Conservation (phyloP, 164 flowering plant genomes). For the Pachysandra terminalis region DNA sequence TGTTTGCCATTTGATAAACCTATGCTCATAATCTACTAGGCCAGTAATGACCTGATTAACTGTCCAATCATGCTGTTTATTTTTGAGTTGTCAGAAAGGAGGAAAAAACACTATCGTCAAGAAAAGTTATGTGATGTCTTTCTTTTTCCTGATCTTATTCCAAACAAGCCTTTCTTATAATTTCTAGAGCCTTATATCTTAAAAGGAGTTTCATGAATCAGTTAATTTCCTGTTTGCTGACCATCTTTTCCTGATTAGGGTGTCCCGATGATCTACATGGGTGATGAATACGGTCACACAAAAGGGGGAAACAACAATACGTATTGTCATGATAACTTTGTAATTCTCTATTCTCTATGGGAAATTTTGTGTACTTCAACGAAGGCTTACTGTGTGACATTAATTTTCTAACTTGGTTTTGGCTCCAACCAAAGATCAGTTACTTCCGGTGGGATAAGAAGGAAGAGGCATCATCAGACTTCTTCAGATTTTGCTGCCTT, state of each 20-base stretch:
- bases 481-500: constrained; percentile 83
- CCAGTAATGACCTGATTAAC: no score
- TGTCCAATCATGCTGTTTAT: no score
- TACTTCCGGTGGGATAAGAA: constrained; percentile 92
- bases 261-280: constrained; percentile 95
- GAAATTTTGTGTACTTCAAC: not conserved
- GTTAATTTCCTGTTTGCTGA: constrained; percentile 8
- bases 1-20: no score
- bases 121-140: not conserved
- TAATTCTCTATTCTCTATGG: constrained; percentile 26
- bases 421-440: constrained; percentile 53
- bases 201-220: not conserved
- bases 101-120: not conserved
- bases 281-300: constrained; percentile 95
- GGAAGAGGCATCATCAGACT: constrained; percentile 69
- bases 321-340: constrained; percentile 92
- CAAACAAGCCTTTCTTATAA: not conserved
- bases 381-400: not conserved
- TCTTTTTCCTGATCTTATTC: not conserved
- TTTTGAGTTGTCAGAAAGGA: no score
- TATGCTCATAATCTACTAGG: no score
- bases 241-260: constrained; percentile 50
- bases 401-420: not conserved
- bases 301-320: constrained; percentile 98
- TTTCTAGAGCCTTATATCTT: not conserved